Percentiles rank a stretch among this genome's conserved stretches.
Conservation (phyloP, 345 rosid species). For the Salix suchowensis region DNA sequence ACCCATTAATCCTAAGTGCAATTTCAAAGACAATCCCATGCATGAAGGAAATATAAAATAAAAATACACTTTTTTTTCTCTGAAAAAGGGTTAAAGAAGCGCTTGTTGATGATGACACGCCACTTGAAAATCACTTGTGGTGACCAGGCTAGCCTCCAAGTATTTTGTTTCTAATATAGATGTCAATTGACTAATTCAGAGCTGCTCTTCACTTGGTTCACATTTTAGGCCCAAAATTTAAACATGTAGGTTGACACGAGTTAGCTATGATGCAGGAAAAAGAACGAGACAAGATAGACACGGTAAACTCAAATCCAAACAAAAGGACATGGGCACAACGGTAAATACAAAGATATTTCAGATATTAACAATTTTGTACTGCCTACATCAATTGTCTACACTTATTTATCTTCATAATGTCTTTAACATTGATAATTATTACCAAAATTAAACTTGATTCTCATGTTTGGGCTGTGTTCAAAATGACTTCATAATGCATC, state of each 20-base stretch:
- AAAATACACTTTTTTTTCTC: not conserved
- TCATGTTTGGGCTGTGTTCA: not conserved
- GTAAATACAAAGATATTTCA: not conserved
- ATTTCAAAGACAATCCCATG: not conserved
- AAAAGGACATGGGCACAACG: not conserved
- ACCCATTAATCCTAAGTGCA: not conserved
- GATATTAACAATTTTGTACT: not conserved
- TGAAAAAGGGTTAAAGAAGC: not conserved
- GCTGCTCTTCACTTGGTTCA: not conserved
- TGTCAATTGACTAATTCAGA: not conserved
- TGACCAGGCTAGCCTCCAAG: not conserved
- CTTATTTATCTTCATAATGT: not conserved
- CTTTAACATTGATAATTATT: not conserved
- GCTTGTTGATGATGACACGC: not conserved
- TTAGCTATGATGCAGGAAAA: not conserved
- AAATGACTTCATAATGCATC: not conserved
- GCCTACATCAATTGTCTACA: not conserved
- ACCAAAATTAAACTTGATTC: not conserved
- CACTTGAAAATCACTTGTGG: not conserved
- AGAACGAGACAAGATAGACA: not conserved
- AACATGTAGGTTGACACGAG: not conserved
- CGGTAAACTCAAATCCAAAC: not conserved
- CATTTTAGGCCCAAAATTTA: not conserved
- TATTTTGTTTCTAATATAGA: not conserved
- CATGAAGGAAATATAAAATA: not conserved